A percentile compares a stretch with the other conserved stretches of the same genome.
Conservation (phyloP, 352 stramenopile genomes). For the Halophytophthora batemanensis region DNA sequence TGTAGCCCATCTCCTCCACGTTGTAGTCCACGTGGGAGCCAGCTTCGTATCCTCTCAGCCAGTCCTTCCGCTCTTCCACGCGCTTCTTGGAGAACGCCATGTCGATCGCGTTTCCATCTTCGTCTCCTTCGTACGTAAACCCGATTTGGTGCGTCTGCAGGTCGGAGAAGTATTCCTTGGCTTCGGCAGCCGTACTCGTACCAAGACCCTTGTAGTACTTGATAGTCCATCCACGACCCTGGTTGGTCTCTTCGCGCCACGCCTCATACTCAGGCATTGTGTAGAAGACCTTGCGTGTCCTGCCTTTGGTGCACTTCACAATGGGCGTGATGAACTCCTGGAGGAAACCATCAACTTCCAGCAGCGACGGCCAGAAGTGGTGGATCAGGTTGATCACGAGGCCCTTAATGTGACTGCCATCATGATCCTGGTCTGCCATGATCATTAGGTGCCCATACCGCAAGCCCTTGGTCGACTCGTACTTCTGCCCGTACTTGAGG, state of each 20-base stretch:
- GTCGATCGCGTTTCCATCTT: constrained; percentile 90
- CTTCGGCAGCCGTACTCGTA: constrained; percentile 96
- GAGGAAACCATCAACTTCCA: constrained; percentile 89
- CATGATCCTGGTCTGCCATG: constrained; percentile 99
- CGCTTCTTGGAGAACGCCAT: constrained; percentile 98
- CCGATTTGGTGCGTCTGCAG: constrained; percentile 92
- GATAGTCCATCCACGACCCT: constrained; percentile 93
- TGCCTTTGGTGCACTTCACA: constrained; percentile 93
- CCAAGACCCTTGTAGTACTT: constrained; percentile 99
- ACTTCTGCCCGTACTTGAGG: constrained; percentile 94
- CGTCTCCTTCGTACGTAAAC: constrained; percentile 92
- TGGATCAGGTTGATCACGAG: constrained; percentile 99
- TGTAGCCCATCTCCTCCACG: constrained; percentile 91
- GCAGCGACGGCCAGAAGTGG: constrained; percentile 97
- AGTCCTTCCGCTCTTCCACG: constrained; percentile 95
- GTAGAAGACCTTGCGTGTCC: constrained; percentile 92
- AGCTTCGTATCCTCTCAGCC: constrained; percentile 88
- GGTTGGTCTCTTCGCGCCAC: constrained; percentile 88
- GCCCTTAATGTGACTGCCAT: constrained; percentile 99
- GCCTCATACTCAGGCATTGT: constrained; percentile 96
- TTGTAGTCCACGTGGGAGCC: constrained; percentile 91
- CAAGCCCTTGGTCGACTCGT: constrained; percentile 84
- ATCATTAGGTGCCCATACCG: constrained; percentile 98
- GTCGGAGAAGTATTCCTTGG: constrained; percentile 97
- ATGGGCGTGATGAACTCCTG: constrained; percentile 98